Base-by-base conservation (phyloP, 129 eudicot genomes). In the Centrapalus pauciflorus region DNA sequence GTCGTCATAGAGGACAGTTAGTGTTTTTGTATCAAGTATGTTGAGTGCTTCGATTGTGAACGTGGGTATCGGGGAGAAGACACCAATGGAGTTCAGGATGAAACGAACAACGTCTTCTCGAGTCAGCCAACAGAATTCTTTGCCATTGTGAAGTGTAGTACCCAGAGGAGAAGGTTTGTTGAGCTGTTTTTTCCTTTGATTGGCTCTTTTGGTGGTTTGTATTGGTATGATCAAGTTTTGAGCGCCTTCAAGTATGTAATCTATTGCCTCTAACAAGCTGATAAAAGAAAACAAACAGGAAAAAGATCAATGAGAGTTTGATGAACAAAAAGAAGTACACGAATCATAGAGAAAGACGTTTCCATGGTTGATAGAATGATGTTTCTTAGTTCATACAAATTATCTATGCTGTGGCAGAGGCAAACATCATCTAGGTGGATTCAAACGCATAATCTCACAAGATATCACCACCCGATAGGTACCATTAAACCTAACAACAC, bases 201-300 rank as follows among this genome's bases (percentile, higher is more conserved):
- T 80, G 16, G 56, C 13, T 35, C 19, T 68, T 61, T 51, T 52
- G 54, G 64, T 61, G 59, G 79, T 78, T 75, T 81, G 72, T 7
- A 78, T 81, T 12, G 96, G 97, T 71, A 91, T 77, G 8, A 91
- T 76, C 69, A 91, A 72, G 75, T 88, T 87, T 48, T 91, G 96
- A 34, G 90, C 79, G 26, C 97, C 97, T 71, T 91, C 88, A 5
- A 87, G 84, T 16, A 91, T 85, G 81, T 60, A 72, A 66, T 87
- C 96, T 56, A 87, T 85, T 56, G 90, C 93, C 73, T 84, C 87
- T 62, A 82, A 57, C 64, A 90, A 83, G 74, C 90, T 89, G 83
- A 58, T 28, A 43, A 29, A 19, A 62, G 45, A 1, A 45, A 68
- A 29, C 23, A 67, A 12, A 26, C 9, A 27, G 5, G 59, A 61